Evolutionary conservation across 306 rosid species (phyloP), one percentile per base, ranked within the genome.

Genomic region (Nissolia schottii): DNA sequence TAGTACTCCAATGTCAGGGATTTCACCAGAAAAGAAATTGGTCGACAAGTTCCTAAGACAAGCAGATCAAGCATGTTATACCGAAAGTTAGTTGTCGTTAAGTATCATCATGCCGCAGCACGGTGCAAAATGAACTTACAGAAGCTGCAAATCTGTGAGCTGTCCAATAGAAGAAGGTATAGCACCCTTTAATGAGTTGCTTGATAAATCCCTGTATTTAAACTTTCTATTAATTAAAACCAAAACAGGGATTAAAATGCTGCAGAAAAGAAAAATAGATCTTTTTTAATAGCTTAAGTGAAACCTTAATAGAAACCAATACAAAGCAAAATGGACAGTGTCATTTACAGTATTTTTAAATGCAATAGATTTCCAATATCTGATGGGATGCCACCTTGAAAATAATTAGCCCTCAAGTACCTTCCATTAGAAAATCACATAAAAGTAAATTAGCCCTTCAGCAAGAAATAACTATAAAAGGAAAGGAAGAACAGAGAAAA

Each of bases 101-200:
- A 53, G 23, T 22, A n/a, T 25, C 43, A 49, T 14, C 18, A 28
- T 20, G 60, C 66, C 28, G 31, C 18, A 50, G 24, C 37, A 37
- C 24, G 13, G 19, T 66, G 6, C 23, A 3, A 54, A 53, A 51
- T 41, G 69, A 58, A 77, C 92, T 81, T 76, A 89, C 96, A 89
- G 62, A 67, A 54, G 56, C 45, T 8, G 88, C 59, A 89, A 75
- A 27, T 67, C 68, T 40, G 85, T 24, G 14, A 89, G 86, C 59
- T 82, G 87, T 67, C 96, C 92, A 58, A 89, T 77, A 7, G 90
- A 81, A 19, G 96, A 85, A 51, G 96, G 90, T 85, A 89, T 89
- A 3, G 87, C 89, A 1, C 91, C 95, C 79, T 82, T 89, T 12
- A 89, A 55, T 59, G 81, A 83, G 80, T 89, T 89, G 81, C 91